These are phyloP conservation scores for Cicer cuneatum DNA, from an alignment of 306 rosid species.

Conservation along the genomic window DNA sequence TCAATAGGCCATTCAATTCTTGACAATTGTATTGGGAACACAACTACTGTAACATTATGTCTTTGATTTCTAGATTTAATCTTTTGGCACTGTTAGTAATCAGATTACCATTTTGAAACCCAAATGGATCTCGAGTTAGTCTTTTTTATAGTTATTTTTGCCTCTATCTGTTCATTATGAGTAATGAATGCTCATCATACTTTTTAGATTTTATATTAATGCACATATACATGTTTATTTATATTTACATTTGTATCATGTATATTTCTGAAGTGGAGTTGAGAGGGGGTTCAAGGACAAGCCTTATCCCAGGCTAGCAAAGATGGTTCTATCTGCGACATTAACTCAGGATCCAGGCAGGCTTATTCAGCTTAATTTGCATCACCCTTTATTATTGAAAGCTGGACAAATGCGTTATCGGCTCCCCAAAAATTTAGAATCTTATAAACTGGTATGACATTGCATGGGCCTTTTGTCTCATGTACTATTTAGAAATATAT, in stretches of 20 bases:
- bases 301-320: slow-evolving; percentile 77
- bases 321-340: slow-evolving; percentile 91
- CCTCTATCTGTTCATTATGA: slow-evolving; percentile 13
- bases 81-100: slow-evolving; percentile 19
- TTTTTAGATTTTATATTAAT: neutral
- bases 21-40: slow-evolving; percentile 3
- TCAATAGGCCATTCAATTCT: neutral
- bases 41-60: neutral
- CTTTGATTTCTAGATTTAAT: slow-evolving; percentile 21
- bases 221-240: neutral
- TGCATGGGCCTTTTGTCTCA: slow-evolving; percentile 11
- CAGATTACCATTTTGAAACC: slow-evolving; percentile 9
- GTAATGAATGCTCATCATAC: neutral
- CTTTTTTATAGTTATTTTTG: neutral
- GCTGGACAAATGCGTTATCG: slow-evolving; percentile 84
- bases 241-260: neutral
- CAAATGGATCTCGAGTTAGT: slow-evolving; percentile 1
- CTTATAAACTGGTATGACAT: slow-evolving; percentile 72
- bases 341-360: slow-evolving; percentile 88
- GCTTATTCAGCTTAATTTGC: slow-evolving; percentile 82
- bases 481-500: slow-evolving; percentile 4
- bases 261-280: slow-evolving; percentile 62
- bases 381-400: slow-evolving; percentile 79
- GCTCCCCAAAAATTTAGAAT: slow-evolving; percentile 81
- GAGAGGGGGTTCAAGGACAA: slow-evolving; percentile 88